Base-by-base conservation (phyloP, 768 basidiomycete genomes). In the Rhizopogon roseolus region DNA sequence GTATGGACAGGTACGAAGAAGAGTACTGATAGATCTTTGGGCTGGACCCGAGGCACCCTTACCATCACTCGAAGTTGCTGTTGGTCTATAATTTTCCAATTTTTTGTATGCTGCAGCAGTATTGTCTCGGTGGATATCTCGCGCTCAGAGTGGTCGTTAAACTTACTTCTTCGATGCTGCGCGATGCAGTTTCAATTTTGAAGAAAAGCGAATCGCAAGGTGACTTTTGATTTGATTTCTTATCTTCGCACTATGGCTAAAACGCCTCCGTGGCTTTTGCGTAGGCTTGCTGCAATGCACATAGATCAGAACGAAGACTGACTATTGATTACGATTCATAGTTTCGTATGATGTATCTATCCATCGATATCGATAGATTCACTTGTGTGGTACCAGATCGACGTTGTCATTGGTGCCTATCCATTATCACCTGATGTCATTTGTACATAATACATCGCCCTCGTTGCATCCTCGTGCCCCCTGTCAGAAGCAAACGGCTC, bases 1-100 rank as follows among this genome's bases (percentile, higher is more conserved):
- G 48, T 27, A 36, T 56, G 40, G 67, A 65, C 50, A 57, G 63
- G 57, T 69, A 71, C 29, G 67, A 69, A 28, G 63, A 69, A 61
- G 67, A 69, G 37, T 54, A 62, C 37, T 69, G 56, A 57, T 34
- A 32, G 14, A 14, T 46, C 8, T 16, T 2, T 16, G 14, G 36
- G 46, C 34, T 25, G 22, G 46, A 48, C 46, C 46, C 46, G 34
- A 36, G 19, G 46, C 34, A 48, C 46, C 45, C 29, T 13, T 36
- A 2, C 10, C 5, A 36, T 13, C 10, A 36, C 10, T 36, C 34
- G 13, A 36, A 36, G 34, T 7, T 5, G 9, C 19, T 13, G 45
- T 22, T 13, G 19, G 28, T 45, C 6, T n/a, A 29, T 16, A 19
- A 14, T 7, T 32, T 32, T 28, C 11, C 19, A 34, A 22, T 46